Conservation (phyloP, 495 filamentous ascomycete genomes). For the Penicillium lividum region DNA sequence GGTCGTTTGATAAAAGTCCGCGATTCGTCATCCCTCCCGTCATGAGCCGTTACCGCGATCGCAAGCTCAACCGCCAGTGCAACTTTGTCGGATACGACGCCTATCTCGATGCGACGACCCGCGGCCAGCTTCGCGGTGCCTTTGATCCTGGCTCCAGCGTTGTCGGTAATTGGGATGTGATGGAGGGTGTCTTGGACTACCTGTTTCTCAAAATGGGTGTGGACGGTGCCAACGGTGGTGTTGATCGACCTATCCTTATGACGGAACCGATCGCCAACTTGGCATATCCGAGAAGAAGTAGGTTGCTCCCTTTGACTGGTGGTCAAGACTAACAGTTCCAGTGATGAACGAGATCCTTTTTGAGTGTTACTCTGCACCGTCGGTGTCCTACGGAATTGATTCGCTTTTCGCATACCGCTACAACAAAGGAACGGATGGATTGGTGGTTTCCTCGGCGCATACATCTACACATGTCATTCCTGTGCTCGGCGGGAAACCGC, state of each 20-base stretch:
- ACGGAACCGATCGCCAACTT: slow-evolving; percentile 93
- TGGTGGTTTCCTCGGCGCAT: slow-evolving; percentile 89
- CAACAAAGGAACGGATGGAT: slow-evolving; percentile 83
- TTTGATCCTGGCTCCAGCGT: slow-evolving; percentile 91
- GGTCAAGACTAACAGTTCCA: slow-evolving; percentile 36
- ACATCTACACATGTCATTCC: slow-evolving; percentile 96
- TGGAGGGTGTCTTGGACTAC: slow-evolving; percentile 91
- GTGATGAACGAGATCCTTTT: slow-evolving; percentile 97
- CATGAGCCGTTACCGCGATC: slow-evolving; percentile 90
- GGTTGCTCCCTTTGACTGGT: slow-evolving; percentile 25
- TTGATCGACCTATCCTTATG: slow-evolving; percentile 90
- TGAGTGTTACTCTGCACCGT: slow-evolving; percentile 88
- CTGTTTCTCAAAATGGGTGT: slow-evolving; percentile 89
- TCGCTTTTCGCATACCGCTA: slow-evolving; percentile 92
- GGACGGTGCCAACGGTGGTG: slow-evolving; percentile 66
- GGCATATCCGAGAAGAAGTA: slow-evolving; percentile 81
- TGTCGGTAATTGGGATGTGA: slow-evolving; percentile 94
- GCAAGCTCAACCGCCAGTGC: slow-evolving; percentile 85
- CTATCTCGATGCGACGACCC: slow-evolving; percentile 88
- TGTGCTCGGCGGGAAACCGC: slow-evolving; percentile 78
- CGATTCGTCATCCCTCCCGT: slow-evolving; percentile 81
- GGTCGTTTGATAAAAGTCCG: slow-evolving; percentile 84
- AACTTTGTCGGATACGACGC: slow-evolving; percentile 90
- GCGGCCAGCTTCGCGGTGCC: slow-evolving; percentile 83
- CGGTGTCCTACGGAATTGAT: slow-evolving; percentile 90